Evolutionary conservation across 2,329 filamentous ascomycete genomes (phyloP).

Genomic region (Harringtonia lauricola): DNA sequence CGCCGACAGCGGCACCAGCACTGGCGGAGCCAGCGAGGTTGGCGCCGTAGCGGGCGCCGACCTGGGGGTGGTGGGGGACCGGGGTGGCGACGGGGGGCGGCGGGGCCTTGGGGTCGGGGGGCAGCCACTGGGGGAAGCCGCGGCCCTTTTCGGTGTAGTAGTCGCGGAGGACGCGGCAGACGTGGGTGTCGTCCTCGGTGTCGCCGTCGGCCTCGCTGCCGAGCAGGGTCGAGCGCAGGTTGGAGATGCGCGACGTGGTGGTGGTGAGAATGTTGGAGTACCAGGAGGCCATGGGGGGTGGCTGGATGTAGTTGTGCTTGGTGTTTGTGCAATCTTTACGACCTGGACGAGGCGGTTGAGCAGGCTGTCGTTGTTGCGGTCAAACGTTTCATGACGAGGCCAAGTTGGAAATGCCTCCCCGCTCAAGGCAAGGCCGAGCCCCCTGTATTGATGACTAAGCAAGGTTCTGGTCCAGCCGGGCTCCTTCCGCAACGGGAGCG

Average conservation of each 20-base stretch:
- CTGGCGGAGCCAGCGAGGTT: background rate
- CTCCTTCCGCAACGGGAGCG: no score
- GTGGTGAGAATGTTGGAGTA: constrained; percentile 63
- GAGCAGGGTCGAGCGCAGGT: constrained; percentile 59
- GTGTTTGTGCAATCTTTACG: no score
- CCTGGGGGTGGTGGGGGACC: constrained; percentile 37
- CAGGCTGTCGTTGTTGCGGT: no score
- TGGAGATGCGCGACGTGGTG: constrained; percentile 53
- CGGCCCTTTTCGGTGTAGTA: constrained; percentile 88
- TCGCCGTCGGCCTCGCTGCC: constrained; percentile 56
- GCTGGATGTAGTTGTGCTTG: background rate
- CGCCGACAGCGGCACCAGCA: no score
- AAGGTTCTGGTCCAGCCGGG: no score
- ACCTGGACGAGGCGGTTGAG: no score
- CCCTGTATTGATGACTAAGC: no score
- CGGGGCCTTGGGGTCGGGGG: constrained; percentile 73
- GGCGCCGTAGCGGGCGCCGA: constrained; percentile 42
- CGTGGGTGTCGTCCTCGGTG: constrained; percentile 83
- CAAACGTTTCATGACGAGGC: no score
- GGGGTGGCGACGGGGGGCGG: constrained; percentile 36
- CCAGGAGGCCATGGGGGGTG: constrained; percentile 59
- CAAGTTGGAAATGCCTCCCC: no score
- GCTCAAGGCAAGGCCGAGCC: no score
- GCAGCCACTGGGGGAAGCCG: constrained; percentile 75
- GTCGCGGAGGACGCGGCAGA: constrained; percentile 81